Evolutionary conservation across 257 asterid genomes (phyloP).

Genomic region (Solanum paucissectum): DNA sequence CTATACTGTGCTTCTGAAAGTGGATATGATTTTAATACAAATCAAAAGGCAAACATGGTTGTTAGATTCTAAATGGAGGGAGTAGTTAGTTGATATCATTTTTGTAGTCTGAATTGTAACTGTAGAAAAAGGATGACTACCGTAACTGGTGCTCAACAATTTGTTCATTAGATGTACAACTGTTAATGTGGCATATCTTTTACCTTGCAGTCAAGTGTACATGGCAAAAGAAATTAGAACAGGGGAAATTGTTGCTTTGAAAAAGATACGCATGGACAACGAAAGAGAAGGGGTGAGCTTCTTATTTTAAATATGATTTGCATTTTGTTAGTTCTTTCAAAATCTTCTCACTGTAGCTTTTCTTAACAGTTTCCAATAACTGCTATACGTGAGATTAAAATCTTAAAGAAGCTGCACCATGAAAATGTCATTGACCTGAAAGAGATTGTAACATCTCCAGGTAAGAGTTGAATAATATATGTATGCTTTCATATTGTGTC

Average conservation of each 20-base stretch:
- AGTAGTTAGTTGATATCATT: background rate
- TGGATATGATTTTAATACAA: background rate
- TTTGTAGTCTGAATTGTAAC: background rate
- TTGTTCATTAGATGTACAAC: background rate
- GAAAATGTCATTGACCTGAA: slow-evolving; percentile 80
- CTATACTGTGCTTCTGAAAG: background rate
- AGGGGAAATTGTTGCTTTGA: slow-evolving; percentile 89
- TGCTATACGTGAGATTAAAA: slow-evolving; percentile 88
- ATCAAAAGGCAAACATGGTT: background rate
- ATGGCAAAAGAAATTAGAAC: slow-evolving; percentile 80
- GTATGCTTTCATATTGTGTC: background rate
- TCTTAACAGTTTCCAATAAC: slow-evolving; percentile 76
- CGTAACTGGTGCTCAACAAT: background rate
- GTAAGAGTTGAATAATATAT: slow-evolving; percentile 18
- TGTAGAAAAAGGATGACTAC: background rate
- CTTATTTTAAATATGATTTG: slow-evolving; percentile 1
- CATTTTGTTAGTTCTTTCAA: background rate
- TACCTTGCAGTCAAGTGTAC: slow-evolving; percentile 66
- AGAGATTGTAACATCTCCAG: slow-evolving; percentile 95
- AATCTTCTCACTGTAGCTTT: background rate
- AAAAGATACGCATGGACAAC: slow-evolving; percentile 97
- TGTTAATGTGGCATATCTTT: background rate
- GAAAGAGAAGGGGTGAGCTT: slow-evolving; percentile 87
- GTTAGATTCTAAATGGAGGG: background rate
- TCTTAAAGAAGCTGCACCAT: slow-evolving; percentile 85